Conservation (phyloP, 306 rosid genomes). For the cucumber (Cucumis sativus) region DNA sequence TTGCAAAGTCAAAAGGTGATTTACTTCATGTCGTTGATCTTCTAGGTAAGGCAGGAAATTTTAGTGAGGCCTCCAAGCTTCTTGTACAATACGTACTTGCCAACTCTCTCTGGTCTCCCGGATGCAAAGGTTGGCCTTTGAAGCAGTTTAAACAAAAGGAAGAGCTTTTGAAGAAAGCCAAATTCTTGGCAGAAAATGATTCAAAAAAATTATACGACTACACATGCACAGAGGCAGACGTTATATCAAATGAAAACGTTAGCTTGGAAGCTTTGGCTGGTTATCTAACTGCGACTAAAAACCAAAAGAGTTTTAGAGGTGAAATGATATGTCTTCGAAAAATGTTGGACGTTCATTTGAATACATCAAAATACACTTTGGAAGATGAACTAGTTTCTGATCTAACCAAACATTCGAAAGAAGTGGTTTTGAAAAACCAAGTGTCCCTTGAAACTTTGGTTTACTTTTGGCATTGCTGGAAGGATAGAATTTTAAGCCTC, state of each 20-base stretch:
- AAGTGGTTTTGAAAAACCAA: conserved; percentile 15
- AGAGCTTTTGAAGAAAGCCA: conserved; percentile 39
- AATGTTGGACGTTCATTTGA: conserved; percentile 39
- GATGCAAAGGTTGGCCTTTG: conserved; percentile 45
- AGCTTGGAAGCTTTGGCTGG: conserved; percentile 6
- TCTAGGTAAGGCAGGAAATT: conserved; percentile 42
- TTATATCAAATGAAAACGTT: conserved; percentile 21
- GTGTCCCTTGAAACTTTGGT: conserved; percentile 41
- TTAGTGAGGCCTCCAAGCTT: conserved; percentile 30
- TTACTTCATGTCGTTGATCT: conserved; percentile 27
- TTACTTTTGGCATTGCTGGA: conserved; percentile 65
- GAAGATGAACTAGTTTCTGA: conserved; percentile 23
- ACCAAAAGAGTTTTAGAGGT: conserved; percentile 23
- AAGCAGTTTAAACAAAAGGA: conserved; percentile 27
- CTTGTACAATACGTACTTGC: conserved; percentile 23
- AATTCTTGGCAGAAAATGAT: conserved; percentile 28
- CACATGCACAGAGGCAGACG: conserved; percentile 35
- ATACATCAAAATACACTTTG: conserved; percentile 24
- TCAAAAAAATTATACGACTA: conserved; percentile 16
- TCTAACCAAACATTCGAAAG: conserved; percentile 16
- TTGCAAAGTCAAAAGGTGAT: conserved; percentile 48
- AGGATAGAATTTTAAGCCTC: conserved; percentile 24
- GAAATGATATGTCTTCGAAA: conserved; percentile 44
- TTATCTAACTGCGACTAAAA: conserved; percentile 29
- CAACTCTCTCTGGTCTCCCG: conserved; percentile 39